These are phyloP conservation scores for Talaromyces ruber DNA, from an alignment of 495 filamentous ascomycete species.

Conservation along the genomic window DNA sequence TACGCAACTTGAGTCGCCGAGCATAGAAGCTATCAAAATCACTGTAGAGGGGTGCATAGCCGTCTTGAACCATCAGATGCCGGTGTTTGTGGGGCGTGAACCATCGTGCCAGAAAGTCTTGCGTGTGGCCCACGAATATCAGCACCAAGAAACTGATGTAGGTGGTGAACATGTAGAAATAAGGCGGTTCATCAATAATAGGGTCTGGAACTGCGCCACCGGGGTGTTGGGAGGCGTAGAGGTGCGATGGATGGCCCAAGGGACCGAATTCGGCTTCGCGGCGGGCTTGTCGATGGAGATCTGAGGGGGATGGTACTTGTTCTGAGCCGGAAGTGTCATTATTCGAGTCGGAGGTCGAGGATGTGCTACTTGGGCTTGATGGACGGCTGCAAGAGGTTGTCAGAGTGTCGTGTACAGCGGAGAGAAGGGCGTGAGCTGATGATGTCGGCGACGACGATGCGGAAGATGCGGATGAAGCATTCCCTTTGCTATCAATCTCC, in stretches of 20 bases:
- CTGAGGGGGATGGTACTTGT: constrained; percentile 46
- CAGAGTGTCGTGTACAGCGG: constrained; percentile 10
- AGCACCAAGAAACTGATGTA: constrained; percentile 86
- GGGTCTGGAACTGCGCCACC: constrained; percentile 62
- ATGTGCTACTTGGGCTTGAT: neutral
- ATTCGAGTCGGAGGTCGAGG: neutral
- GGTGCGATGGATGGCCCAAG: constrained; percentile 57
- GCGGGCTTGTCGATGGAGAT: constrained; percentile 52
- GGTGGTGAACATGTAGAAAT: constrained; percentile 82
- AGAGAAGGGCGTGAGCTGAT: constrained; percentile 13
- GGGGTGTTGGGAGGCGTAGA: constrained; percentile 64
- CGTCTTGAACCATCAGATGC: constrained; percentile 62
- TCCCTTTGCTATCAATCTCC: constrained; percentile 2
- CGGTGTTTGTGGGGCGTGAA: constrained; percentile 64
- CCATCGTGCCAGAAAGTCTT: constrained; percentile 82
- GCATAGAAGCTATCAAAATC: constrained; percentile 95
- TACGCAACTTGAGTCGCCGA: constrained; percentile 73
- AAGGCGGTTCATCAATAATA: constrained; percentile 78
- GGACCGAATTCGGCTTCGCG: constrained; percentile 80
- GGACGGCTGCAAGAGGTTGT: neutral
- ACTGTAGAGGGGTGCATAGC: constrained; percentile 81
- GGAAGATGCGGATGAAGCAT: neutral
- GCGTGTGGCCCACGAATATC: constrained; percentile 77
- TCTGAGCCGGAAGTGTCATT: neutral
- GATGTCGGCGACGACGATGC: neutral